These are phyloP conservation scores for Canavalia ensiformis DNA, from an alignment of 306 rosid genomes.

Conservation along the genomic window DNA sequence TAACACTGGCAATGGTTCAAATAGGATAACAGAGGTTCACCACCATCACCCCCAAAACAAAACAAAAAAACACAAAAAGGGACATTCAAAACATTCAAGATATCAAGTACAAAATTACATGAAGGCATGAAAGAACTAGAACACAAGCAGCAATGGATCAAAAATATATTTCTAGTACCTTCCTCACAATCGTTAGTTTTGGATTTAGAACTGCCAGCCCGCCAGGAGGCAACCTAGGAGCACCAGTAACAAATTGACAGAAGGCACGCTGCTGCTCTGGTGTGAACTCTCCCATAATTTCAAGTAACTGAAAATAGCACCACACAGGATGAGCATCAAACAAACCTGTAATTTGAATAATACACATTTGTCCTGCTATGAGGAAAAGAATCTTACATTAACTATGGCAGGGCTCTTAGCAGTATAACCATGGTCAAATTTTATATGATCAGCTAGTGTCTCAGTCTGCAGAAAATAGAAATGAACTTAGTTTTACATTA, in stretches of 20 bases:
- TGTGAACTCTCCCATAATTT: constrained; percentile 57
- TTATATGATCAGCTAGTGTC: constrained; percentile 91
- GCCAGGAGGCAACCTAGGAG: constrained; percentile 90
- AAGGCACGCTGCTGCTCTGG: constrained; percentile 95
- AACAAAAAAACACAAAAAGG: background rate
- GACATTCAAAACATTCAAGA: background rate
- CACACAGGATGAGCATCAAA: constrained; percentile 20
- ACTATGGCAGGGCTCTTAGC: constrained; percentile 97
- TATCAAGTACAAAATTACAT: background rate
- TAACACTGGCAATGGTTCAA: constrained; percentile 5
- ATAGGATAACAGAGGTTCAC: background rate
- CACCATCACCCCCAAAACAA: background rate
- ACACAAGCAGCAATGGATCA: background rate
- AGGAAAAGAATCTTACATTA: constrained; percentile 64
- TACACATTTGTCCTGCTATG: constrained; percentile 5
- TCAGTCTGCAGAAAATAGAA: constrained; percentile 70
- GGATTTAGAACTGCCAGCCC: constrained; percentile 96
- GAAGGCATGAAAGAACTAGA: background rate
- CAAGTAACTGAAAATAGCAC: constrained; percentile 48
- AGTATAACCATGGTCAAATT: constrained; percentile 97
- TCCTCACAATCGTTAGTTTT: constrained; percentile 92
- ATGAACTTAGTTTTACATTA: background rate
- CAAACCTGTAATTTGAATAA: constrained; percentile 19
- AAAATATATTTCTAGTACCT: constrained; percentile 60
- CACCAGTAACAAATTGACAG: constrained; percentile 98